phyloP scores from a whole-genome alignment of 2,329 filamentous ascomycete species.

The Fusarium keratoplasticum region DNA sequence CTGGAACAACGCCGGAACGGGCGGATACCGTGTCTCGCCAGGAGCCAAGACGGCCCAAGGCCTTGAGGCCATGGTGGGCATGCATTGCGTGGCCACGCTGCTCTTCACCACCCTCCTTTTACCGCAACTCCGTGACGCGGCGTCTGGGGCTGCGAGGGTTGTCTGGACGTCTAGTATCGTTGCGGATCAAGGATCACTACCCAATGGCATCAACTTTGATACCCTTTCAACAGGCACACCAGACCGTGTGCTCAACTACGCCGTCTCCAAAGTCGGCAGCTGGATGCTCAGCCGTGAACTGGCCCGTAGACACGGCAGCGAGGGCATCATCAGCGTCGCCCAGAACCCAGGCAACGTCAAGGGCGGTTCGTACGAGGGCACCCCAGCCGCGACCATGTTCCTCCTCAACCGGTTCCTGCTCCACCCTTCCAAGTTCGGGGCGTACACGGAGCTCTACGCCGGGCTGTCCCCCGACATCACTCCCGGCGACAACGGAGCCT shows the following conservation, averaged over 20 bases:
- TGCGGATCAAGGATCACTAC: conserved; percentile 41
- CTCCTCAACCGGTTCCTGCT: conserved; percentile 40
- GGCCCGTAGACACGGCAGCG: conserved; percentile 38
- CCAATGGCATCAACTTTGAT: conserved; percentile 46
- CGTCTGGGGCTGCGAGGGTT: conserved; percentile 39
- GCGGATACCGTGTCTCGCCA: conserved; percentile 19
- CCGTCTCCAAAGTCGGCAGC: conserved; percentile 51
- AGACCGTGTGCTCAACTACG: conserved; percentile 45
- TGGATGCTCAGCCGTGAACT: conserved; percentile 49
- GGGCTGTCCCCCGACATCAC: conserved; percentile 53
- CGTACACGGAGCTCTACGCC: conserved; percentile 56
- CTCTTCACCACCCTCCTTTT: conserved; percentile 50
- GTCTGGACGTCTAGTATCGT: conserved; percentile 48
- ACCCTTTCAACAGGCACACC: conserved; percentile 34
- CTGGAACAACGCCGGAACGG: conserved; percentile 52
- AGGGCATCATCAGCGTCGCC: conserved; percentile 46
- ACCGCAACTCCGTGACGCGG: conserved; percentile 48
- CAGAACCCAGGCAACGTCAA: conserved; percentile 52
- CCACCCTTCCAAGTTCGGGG: conserved; percentile 49
- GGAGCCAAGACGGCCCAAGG: conserved; percentile 43
- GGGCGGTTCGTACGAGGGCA: conserved; percentile 39
- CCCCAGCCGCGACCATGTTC: conserved; percentile 26
- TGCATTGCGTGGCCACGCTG: conserved; percentile 50
- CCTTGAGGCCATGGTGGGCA: conserved; percentile 49
- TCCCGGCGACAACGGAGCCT: conserved; percentile 44